Evolutionary conservation across 1,139 yeast species (phyloP).

Genomic region (Eremothecium gossypii): DNA sequence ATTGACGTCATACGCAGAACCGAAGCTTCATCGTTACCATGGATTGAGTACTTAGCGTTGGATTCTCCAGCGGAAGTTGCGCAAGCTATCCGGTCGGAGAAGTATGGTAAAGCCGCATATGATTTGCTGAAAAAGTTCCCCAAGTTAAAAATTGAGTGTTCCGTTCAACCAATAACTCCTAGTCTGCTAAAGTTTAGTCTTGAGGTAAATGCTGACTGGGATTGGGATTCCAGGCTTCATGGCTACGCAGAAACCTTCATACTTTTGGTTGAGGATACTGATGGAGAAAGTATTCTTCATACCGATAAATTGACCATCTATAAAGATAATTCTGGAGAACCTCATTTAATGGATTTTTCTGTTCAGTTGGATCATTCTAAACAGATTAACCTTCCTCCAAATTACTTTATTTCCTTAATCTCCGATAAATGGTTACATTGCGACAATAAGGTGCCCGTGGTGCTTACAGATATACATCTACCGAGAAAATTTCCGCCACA

Average conservation of each 20-base stretch:
- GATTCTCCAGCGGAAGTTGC: conserved; percentile 66
- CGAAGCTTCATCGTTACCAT: conserved; percentile 77
- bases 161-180: conserved; percentile 70
- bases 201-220: conserved; percentile 62
- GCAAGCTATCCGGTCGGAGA: conserved; percentile 67
- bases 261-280: conserved; percentile 70
- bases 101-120: conserved; percentile 52
- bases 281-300: conserved; percentile 66
- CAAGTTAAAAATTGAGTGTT: conserved; percentile 44
- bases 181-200: conserved; percentile 56
- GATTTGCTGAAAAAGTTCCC: conserved; percentile 70
- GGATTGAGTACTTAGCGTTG: conserved; percentile 55
- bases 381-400: conserved; percentile 59
- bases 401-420: conserved; percentile 58
- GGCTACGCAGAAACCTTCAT: conserved; percentile 58
- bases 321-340: conserved; percentile 40
- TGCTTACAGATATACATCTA: conserved; percentile 43
- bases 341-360: conserved; percentile 55
- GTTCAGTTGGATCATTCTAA: conserved; percentile 36
- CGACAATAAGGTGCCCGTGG: conserved; percentile 52
- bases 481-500: conserved; percentile 68
- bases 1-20: conserved; percentile 58
- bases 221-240: conserved; percentile 61
- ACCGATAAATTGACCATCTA: conserved; percentile 47
- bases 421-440: conserved; percentile 86